Percentiles rank a stretch among this genome's conserved stretches.
Evolutionary conservation across 768 basidiomycete species (phyloP).

Genomic region (Kwoniella sp.): DNA sequence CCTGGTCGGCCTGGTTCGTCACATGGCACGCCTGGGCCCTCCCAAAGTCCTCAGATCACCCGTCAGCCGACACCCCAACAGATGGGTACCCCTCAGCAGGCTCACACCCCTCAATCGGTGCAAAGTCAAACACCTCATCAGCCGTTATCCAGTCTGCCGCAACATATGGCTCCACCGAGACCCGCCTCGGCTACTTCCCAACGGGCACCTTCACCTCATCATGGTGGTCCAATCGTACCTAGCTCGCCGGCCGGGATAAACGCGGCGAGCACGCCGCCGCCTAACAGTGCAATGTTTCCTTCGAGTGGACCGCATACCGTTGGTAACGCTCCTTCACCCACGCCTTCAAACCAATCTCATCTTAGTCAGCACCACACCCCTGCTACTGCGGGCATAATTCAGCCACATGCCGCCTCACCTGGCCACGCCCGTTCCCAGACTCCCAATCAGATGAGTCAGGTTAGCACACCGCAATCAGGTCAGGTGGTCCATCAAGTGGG

Average conservation of each 20-base stretch:
- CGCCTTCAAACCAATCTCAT: conserved; percentile 34
- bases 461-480: conserved; percentile 10
- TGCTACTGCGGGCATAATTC: neutral
- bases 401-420: conserved; percentile 17
- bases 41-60: conserved; percentile 35
- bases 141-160: conserved; percentile 41
- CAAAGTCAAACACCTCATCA: conserved; percentile 29
- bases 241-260: conserved; percentile 20
- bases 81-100: conserved; percentile 56
- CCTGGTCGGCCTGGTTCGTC: conserved; percentile 16
- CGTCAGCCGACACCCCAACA: conserved; percentile 43
- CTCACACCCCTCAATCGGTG: conserved; percentile 45
- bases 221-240: conserved; percentile 15
- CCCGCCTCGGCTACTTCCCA: conserved; percentile 49
- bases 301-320: conserved; percentile 4
- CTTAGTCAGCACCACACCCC: conserved; percentile 35
- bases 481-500: conserved; percentile 15
- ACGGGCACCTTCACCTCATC: conserved; percentile 39
- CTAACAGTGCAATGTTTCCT: conserved; percentile 21
- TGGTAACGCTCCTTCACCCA: conserved; percentile 32
- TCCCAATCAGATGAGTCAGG: conserved; percentile 15
- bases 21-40: conserved; percentile 12
- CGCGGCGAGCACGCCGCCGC: conserved; percentile 25
- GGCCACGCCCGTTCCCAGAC: conserved; percentile 17
- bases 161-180: conserved; percentile 47